Percentiles rank a stretch among this genome's conserved stretches.
Evolutionary conservation across 768 basidiomycete species (phyloP).

Genomic region (Kwoniella heveanensis): DNA sequence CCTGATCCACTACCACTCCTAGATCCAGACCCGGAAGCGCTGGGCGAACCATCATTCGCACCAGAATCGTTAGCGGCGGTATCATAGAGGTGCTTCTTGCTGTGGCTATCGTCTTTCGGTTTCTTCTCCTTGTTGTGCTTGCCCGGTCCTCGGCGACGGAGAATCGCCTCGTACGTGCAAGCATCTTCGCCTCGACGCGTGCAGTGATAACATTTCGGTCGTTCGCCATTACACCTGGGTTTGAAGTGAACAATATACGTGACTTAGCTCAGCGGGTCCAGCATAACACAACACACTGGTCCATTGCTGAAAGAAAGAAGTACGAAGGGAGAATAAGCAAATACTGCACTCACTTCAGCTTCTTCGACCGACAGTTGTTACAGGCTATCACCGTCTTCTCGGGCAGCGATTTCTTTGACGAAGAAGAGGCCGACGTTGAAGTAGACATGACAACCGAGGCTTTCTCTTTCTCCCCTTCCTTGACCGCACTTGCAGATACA

Average conservation of each 20-base stretch:
- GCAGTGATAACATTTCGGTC: slow-evolving; percentile 54
- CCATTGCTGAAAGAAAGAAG: too few relatives aligned
- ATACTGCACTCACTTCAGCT: slow-evolving; percentile 46
- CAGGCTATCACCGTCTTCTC: slow-evolving; percentile 43
- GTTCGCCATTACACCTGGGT: slow-evolving; percentile 53
- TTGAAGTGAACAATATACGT: background rate
- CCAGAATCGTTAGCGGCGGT: background rate
- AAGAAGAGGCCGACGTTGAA: background rate
- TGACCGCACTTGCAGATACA: background rate
- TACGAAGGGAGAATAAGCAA: too few relatives aligned
- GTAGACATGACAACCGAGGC: background rate
- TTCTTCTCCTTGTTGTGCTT: slow-evolving; percentile 49
- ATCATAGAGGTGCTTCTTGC: background rate
- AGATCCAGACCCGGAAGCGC: background rate
- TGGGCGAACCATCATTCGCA: background rate
- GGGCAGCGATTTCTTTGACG: slow-evolving; percentile 1
- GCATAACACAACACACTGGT: background rate
- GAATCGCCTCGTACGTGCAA: slow-evolving; percentile 51
- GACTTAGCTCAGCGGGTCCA: background rate
- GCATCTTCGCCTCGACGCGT: slow-evolving; percentile 34
- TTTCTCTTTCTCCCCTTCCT: background rate
- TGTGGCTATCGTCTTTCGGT: background rate
- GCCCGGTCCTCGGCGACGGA: slow-evolving; percentile 55
- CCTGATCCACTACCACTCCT: too few relatives aligned
- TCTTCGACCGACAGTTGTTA: slow-evolving; percentile 43